Percentiles rank a stretch among this genome's conserved stretches.
Conservation (phyloP, 495 filamentous ascomycete species). For the Xylaria intraflava region DNA sequence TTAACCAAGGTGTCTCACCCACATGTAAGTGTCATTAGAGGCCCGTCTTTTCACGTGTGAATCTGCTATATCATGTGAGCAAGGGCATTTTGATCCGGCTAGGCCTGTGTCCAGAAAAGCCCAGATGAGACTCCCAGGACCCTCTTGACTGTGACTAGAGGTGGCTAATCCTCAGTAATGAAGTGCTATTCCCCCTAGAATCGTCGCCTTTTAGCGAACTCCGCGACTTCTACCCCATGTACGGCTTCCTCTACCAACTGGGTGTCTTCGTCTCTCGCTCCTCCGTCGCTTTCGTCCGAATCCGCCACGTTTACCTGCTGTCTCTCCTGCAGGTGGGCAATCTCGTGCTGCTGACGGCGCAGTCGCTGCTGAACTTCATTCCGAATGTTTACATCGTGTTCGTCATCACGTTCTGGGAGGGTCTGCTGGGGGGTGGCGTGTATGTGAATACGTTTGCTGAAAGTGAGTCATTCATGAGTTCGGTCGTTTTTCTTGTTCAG, state of each 20-base stretch:
- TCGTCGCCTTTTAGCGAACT: constrained; percentile 70
- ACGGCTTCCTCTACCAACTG: constrained; percentile 85
- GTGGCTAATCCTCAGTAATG: constrained; percentile 36
- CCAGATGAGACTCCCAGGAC: neutral
- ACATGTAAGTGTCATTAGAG: constrained; percentile 37
- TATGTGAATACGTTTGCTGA: constrained; percentile 96
- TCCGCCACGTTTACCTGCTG: constrained; percentile 74
- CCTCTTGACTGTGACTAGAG: neutral
- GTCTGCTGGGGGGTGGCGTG: constrained; percentile 78
- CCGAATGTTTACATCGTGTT: constrained; percentile 81
- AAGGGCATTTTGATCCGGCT: neutral
- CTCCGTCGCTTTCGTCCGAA: constrained; percentile 75
- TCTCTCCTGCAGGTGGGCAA: constrained; percentile 80
- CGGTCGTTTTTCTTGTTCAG: neutral
- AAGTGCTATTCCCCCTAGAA: constrained; percentile 74
- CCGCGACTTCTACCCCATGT: constrained; percentile 85
- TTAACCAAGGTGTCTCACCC: constrained; percentile 88
- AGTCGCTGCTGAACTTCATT: constrained; percentile 70
- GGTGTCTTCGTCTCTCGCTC: constrained; percentile 93
- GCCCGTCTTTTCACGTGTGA: neutral
- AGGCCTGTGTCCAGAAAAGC: neutral
- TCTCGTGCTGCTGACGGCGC: constrained; percentile 62
- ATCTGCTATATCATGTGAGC: neutral
- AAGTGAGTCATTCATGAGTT: too few species aligned
- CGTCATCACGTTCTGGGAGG: constrained; percentile 88